Evolutionary conservation across 768 basidiomycete species (phyloP).

Genomic region (Russula earlei): DNA sequence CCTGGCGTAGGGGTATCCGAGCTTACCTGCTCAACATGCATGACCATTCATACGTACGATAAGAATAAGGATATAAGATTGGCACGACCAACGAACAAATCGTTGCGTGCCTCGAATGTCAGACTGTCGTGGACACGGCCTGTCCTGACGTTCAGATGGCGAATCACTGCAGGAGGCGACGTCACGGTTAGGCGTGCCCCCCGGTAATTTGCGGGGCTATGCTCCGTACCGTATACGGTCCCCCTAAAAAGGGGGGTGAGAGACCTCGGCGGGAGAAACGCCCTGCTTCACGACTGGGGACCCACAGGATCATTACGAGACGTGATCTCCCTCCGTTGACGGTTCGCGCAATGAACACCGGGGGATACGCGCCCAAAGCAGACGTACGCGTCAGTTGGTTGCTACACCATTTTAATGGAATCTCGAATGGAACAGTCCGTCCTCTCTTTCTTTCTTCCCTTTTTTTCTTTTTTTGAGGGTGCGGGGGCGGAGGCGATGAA

Average conservation of each 20-base stretch:
- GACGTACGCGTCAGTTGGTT: background rate
- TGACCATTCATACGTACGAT: too few species aligned
- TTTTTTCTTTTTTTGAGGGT: background rate
- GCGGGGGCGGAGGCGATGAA: too few species aligned
- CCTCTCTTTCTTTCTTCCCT: background rate
- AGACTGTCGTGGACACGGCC: background rate
- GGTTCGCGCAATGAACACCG: background rate
- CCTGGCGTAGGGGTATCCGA: too few species aligned
- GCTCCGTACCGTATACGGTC: background rate
- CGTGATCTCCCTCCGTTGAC: background rate
- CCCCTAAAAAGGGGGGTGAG: background rate
- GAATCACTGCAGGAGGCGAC: conserved; percentile 4
- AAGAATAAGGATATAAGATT: too few species aligned
- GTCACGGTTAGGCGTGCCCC: background rate
- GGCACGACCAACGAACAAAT: background rate
- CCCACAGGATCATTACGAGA: background rate
- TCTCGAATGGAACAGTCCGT: background rate
- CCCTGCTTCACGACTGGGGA: background rate
- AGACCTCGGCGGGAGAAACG: background rate
- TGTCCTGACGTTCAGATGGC: background rate
- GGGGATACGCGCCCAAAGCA: background rate
- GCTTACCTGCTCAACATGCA: too few species aligned
- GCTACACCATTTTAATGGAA: too few species aligned
- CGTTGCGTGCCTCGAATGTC: background rate
- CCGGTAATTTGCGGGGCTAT: background rate